A percentile compares a stretch with the other conserved stretches of the same genome.
These are phyloP conservation scores for Pythium myriotylum DNA, from an alignment of 352 stramenopile genomes.

Conservation along the genomic window DNA sequence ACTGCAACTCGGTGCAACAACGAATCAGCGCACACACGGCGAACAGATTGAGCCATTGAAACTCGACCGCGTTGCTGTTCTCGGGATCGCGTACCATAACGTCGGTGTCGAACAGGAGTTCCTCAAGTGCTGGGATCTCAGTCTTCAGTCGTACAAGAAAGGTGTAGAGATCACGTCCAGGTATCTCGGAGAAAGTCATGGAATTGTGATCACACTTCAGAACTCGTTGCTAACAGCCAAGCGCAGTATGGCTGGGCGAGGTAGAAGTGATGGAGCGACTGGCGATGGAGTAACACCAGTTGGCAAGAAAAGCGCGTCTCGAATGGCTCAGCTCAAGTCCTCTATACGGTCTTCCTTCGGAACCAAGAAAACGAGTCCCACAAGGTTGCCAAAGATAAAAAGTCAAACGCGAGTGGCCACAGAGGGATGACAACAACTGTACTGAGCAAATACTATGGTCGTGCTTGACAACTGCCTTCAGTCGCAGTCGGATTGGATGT, in stretches of 20 bases:
- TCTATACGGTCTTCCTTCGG: conserved; percentile 42
- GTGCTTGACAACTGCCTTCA: too few relatives aligned
- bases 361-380: conserved; percentile 34
- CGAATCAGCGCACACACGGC: conserved; percentile 15
- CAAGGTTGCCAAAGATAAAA: conserved; percentile 24
- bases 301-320: conserved; percentile 24
- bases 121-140: conserved; percentile 91
- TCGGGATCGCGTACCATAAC: conserved; percentile 96
- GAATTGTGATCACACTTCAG: conserved; percentile 90
- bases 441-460: too few relatives aligned
- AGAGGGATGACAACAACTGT: conserved; percentile 32
- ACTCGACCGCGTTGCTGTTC: conserved; percentile 89
- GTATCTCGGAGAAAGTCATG: conserved; percentile 89
- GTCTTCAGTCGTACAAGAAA: conserved; percentile 91
- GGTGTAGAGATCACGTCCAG: conserved; percentile 85
- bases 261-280: conserved; percentile 43
- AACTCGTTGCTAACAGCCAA: conserved; percentile 89
- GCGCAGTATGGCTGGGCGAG: conserved; percentile 52
- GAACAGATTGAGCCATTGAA: conserved; percentile 46
- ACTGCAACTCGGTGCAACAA: conserved; percentile 51
- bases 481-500: too few relatives aligned
- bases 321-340: conserved; percentile 41
- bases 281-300: conserved; percentile 62
- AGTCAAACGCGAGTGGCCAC: conserved; percentile 29
- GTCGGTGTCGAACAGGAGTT: conserved; percentile 96